phyloP scores from a whole-genome alignment of 164 flowering plant species.

The Vitis cinerea region DNA sequence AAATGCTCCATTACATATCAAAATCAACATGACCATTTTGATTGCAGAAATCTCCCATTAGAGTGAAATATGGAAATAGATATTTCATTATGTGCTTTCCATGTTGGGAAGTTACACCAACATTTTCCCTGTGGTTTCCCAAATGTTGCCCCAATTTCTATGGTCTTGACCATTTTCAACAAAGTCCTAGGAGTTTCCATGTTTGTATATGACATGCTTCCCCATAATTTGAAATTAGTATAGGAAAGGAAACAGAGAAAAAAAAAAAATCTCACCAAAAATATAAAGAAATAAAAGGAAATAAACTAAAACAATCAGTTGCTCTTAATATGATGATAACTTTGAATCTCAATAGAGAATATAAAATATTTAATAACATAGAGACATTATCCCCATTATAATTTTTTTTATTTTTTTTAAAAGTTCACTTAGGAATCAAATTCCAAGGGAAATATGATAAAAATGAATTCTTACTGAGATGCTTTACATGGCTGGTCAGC shows the following conservation, averaged over 20 bases:
- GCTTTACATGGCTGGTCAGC: too few species aligned
- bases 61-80: not conserved
- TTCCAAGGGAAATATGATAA: not conserved
- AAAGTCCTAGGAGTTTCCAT: too few species aligned
- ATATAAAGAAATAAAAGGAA: too few species aligned
- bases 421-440: not conserved
- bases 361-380: not conserved
- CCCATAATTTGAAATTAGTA: too few species aligned
- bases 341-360: not conserved
- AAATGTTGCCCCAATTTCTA: too few species aligned
- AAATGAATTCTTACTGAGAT: too few species aligned
- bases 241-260: too few species aligned
- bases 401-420: too few species aligned
- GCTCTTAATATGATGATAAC: not conserved
- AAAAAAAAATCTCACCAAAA: too few species aligned
- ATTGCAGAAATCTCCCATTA: not conserved
- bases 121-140: not conserved
- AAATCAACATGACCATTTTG: not conserved
- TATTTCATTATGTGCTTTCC: not conserved
- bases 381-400: not conserved
- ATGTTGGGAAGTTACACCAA: not conserved
- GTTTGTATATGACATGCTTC: too few species aligned
- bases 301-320: too few species aligned
- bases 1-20: not conserved
- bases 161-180: too few species aligned